Evolutionary conservation across 1,284 basidiomycete genomes (phyloP), one percentile per base, ranked within the genome.

Genomic region (Wallemia hederae): DNA sequence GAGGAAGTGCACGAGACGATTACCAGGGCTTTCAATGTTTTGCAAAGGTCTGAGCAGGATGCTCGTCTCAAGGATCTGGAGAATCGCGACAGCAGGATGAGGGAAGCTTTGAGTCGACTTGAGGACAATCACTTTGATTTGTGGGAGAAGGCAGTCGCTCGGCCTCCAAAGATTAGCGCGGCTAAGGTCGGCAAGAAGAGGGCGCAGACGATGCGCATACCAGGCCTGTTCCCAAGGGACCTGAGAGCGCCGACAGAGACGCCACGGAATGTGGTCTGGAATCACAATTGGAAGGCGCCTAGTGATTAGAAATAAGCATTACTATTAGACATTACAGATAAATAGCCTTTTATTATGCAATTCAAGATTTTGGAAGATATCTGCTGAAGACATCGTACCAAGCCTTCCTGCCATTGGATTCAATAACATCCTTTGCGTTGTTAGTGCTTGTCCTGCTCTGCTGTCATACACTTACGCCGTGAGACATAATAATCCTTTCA

Each of bases 1-100:
- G n/a, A 58, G 25, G 89, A 96, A 71, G 87, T 87, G 0, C 88
- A 97, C 73, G 80, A 88, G 66, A 97, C 90, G 5, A 89, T 97
- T 64, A 84, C 85, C 65, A 80, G 91, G 34, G 91, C 91, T 1
- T 97, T 85, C 84, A 73, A 82, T 61, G 76, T 97, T 24, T 80
- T 84, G 72, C 77, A 80, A 66, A 78, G 88, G 31, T 80, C 84
- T 66, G 66, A 80, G 61, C 78, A 88, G 58, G 80, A 83, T 69
- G 72, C 74, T 65, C 77, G 83, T 55, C 76, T 80, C 31, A 76
- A 74, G 55, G 81, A 83, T 66, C 68, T 85, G 63, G 71, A 73
- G 62, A 76, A 79, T 67, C 88, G 89, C 70, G 85, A 81, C 66
- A 76, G 78, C 61, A 78, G 78, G 66, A 85, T 91, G 84, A 73